Conservation (phyloP, 768 basidiomycete species). For the Boletus reticulatus region DNA sequence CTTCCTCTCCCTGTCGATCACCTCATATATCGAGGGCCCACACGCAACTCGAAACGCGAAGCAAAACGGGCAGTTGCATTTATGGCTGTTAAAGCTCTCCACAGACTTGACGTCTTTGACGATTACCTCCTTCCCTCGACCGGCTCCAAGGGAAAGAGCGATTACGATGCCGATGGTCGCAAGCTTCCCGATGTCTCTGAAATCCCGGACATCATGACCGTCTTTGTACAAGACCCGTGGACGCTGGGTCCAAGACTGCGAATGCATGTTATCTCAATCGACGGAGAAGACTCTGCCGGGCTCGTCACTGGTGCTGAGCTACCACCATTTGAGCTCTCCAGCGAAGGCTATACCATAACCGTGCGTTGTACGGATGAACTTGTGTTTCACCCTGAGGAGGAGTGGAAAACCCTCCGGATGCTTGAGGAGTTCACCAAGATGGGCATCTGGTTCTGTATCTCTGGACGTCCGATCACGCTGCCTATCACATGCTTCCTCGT, state of each 20-base stretch:
- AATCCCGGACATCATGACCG: conserved; percentile 55
- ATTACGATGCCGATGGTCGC: conserved; percentile 54
- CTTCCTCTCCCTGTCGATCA: conserved; percentile 57
- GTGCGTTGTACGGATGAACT: conserved; percentile 48
- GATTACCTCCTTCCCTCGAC: conserved; percentile 77
- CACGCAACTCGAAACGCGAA: conserved; percentile 66
- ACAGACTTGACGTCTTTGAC: conserved; percentile 73
- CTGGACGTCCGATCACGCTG: conserved; percentile 50
- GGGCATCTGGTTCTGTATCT: conserved; percentile 62
- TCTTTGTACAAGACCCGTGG: conserved; percentile 68
- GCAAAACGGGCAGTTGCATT: conserved; percentile 85
- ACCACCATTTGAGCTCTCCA: conserved; percentile 43
- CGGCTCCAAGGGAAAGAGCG: conserved; percentile 44
- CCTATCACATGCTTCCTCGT: conserved; percentile 63
- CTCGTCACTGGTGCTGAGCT: conserved; percentile 66
- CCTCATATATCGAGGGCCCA: conserved; percentile 59
- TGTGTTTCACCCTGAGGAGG: conserved; percentile 48
- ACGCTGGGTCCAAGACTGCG: conserved; percentile 52
- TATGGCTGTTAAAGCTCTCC: conserved; percentile 66
- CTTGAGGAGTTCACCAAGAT: conserved; percentile 67
- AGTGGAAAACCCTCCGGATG: conserved; percentile 43
- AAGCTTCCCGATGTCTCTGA: conserved; percentile 41
- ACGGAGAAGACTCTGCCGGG: conserved; percentile 51
- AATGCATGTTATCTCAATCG: conserved; percentile 59
- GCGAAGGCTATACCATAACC: conserved; percentile 29